Conservation (phyloP, 495 filamentous ascomycete species). For the Talaromyces trachyspermus region DNA sequence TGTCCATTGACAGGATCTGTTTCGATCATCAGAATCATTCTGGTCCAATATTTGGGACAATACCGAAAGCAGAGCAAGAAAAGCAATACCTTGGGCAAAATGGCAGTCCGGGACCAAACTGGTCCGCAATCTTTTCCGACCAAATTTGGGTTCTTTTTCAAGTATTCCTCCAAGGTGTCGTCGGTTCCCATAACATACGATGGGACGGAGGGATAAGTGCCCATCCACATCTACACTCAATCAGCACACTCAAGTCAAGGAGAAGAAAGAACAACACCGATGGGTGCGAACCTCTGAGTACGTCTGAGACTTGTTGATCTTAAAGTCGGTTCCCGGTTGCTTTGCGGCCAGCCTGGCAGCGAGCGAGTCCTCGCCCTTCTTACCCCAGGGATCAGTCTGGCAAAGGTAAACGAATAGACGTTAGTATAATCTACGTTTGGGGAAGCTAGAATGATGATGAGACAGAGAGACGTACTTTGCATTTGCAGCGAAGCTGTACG, state of each 20-base stretch:
- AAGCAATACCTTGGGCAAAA: constrained; percentile 76
- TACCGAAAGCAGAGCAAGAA: no score
- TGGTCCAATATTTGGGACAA: no score
- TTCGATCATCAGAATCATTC: no score
- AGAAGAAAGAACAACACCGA: not conserved
- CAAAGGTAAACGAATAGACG: not conserved
- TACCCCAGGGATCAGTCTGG: constrained; percentile 44
- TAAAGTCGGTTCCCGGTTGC: constrained; percentile 29
- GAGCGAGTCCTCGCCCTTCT: constrained; percentile 35
- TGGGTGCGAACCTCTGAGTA: constrained; percentile 41
- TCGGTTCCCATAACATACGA: constrained; percentile 54
- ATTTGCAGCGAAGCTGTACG: constrained; percentile 35
- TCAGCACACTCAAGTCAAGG: not conserved
- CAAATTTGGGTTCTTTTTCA: constrained; percentile 57
- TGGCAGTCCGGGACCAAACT: constrained; percentile 59
- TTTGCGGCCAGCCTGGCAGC: constrained; percentile 36
- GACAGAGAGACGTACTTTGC: no score
- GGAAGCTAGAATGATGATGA: no score
- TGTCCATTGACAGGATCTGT: constrained; percentile 66
- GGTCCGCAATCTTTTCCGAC: constrained; percentile 57
- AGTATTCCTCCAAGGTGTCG: constrained; percentile 55
- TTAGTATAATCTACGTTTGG: not conserved
- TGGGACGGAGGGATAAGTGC: constrained; percentile 67
- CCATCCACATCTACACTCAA: constrained; percentile 62
- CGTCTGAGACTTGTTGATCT: constrained; percentile 32